A percentile compares a stretch with the other conserved stretches of the same genome.
Evolutionary conservation across 257 asterid genomes (phyloP).

Genomic region (Nicotiana obtusifolia): DNA sequence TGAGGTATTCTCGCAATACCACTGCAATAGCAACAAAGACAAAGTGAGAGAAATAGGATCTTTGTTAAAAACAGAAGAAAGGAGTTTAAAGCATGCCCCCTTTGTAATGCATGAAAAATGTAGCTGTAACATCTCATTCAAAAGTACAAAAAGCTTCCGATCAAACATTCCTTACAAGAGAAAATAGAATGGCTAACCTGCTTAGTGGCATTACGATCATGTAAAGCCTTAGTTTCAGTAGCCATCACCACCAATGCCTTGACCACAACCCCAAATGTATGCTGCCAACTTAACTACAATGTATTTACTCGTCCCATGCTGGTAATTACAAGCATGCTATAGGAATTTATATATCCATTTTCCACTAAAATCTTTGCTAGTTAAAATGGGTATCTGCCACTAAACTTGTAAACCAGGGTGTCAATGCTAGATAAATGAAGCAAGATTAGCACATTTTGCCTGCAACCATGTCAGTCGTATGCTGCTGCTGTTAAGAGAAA

Average conservation of each 20-base stretch:
- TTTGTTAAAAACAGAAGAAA: background rate
- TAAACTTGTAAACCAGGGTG: background rate
- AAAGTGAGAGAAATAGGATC: background rate
- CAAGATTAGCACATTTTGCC: constrained; percentile 45
- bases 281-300: background rate
- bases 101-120: background rate
- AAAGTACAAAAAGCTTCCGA: background rate
- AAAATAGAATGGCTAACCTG: background rate
- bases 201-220: background rate
- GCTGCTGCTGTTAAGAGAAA: constrained; percentile 44
- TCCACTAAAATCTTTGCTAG: background rate
- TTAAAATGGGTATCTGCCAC: background rate
- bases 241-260: background rate
- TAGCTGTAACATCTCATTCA: background rate
- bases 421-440: constrained; percentile 8
- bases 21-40: background rate
- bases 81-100: background rate
- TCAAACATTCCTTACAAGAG: constrained; percentile 1
- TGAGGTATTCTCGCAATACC: background rate
- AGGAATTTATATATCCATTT: background rate
- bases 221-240: background rate
- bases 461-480: constrained; percentile 65
- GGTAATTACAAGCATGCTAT: background rate
- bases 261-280: background rate
- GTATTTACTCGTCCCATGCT: background rate